These are phyloP conservation scores for Claviceps pazoutovae DNA, from an alignment of 2,329 filamentous ascomycete species.

Conservation along the genomic window DNA sequence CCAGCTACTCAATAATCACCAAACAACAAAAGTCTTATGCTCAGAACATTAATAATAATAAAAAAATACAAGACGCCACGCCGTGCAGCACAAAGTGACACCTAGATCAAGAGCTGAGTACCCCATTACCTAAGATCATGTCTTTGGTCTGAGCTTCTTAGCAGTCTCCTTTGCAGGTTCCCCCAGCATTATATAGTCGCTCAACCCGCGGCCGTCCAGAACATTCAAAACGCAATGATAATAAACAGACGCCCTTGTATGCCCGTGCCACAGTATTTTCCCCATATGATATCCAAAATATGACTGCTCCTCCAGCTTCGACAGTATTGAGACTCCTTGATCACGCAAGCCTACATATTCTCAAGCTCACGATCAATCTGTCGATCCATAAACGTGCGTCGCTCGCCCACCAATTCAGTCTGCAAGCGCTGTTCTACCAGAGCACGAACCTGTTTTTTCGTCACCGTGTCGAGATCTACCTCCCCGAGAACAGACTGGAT, in stretches of 20 bases:
- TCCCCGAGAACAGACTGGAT: slow-evolving; percentile 73
- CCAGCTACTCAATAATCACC: too few relatives aligned
- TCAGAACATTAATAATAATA: too few relatives aligned
- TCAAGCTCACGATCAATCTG: slow-evolving; percentile 90
- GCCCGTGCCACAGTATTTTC: background rate
- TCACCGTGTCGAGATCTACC: slow-evolving; percentile 91
- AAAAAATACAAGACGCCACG: too few relatives aligned
- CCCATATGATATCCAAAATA: background rate
- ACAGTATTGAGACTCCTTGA: background rate
- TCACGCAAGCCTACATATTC: slow-evolving; percentile 53
- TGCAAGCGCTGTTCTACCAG: slow-evolving; percentile 89
- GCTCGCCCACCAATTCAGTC: slow-evolving; percentile 74
- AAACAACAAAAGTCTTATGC: too few relatives aligned
- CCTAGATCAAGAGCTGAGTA: too few relatives aligned
- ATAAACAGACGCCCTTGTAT: background rate
- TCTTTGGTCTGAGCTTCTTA: too few relatives aligned
- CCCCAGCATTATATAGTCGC: too few relatives aligned
- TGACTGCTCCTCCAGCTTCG: background rate
- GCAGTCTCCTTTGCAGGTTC: too few relatives aligned
- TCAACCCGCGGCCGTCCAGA: too few relatives aligned
- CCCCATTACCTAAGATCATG: too few relatives aligned
- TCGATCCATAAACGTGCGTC: slow-evolving; percentile 76
- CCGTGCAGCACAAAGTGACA: too few relatives aligned
- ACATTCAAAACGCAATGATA: background rate
- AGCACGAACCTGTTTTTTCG: slow-evolving; percentile 90